Evolutionary conservation across 306 rosid species (phyloP).

Genomic region (Fagus sylvatica): DNA sequence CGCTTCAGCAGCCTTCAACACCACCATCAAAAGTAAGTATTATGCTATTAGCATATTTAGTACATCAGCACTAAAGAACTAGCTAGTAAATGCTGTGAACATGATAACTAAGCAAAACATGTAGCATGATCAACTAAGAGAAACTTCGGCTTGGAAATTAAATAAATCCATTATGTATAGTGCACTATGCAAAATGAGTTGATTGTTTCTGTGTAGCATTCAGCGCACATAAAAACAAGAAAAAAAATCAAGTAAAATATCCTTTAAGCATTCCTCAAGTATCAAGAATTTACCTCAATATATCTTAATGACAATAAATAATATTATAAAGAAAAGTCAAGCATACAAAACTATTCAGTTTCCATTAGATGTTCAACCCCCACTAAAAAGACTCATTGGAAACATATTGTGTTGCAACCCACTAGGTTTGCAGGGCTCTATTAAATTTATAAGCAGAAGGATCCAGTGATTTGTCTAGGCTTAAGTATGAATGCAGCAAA

Average conservation of each 20-base stretch:
- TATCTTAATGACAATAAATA: neutral
- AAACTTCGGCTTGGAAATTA: neutral
- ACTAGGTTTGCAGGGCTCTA: neutral
- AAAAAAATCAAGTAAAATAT: neutral
- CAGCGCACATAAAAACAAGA: neutral
- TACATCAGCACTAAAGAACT: neutral
- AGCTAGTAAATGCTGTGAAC: neutral
- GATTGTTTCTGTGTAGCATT: neutral
- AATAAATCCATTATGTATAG: neutral
- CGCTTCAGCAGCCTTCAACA: conserved; percentile 59
- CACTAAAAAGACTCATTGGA: neutral
- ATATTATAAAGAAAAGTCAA: neutral
- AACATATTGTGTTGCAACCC: neutral
- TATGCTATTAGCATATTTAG: neutral
- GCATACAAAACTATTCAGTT: neutral
- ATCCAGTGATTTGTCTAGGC: neutral
- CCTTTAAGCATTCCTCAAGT: neutral
- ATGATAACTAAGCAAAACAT: neutral
- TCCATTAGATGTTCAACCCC: neutral
- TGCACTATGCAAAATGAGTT: neutral
- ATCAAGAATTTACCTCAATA: neutral
- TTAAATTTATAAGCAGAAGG: neutral
- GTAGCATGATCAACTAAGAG: neutral
- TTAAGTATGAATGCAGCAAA: neutral
- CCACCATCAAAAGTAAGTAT: neutral